A percentile compares a stretch with the other conserved stretches of the same genome.
Evolutionary conservation across 331 rosid species (phyloP).

Genomic region (Phaseolus coccineus): DNA sequence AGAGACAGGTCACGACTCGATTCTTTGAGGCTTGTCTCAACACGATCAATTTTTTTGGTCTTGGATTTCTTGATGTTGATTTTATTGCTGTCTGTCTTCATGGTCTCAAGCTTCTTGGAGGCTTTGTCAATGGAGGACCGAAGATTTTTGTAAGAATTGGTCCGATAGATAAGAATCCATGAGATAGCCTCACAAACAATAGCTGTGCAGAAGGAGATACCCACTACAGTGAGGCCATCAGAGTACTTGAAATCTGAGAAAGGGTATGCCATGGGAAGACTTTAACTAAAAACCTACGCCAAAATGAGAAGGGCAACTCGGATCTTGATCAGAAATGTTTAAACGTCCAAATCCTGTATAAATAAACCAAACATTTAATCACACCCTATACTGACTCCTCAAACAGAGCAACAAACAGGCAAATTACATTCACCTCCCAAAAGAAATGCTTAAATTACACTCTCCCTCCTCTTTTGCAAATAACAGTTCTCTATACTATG

Average conservation of each 20-base stretch:
- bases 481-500: not conserved
- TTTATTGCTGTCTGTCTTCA: constrained; percentile 80
- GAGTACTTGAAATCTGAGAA: constrained; percentile 78
- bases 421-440: not conserved
- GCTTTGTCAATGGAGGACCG: constrained; percentile 96
- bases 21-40: constrained; percentile 92
- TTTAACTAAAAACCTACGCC: not conserved
- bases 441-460: not conserved
- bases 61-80: constrained; percentile 76
- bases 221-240: constrained; percentile 86
- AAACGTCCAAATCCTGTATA: constrained; percentile 39
- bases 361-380: not conserved
- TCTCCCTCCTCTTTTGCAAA: not conserved
- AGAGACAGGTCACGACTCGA: constrained; percentile 90
- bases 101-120: constrained; percentile 94
- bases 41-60: constrained; percentile 95
- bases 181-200: constrained; percentile 93
- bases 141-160: constrained; percentile 92
- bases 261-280: constrained; percentile 53
- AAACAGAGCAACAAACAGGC: not conserved
- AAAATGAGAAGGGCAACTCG: constrained; percentile 14
- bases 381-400: not conserved
- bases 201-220: constrained; percentile 93
- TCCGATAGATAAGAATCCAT: constrained; percentile 95
- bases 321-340: constrained; percentile 38